These are phyloP conservation scores for Lyophyllum decastes DNA, from an alignment of 768 basidiomycete species.

Conservation along the genomic window DNA sequence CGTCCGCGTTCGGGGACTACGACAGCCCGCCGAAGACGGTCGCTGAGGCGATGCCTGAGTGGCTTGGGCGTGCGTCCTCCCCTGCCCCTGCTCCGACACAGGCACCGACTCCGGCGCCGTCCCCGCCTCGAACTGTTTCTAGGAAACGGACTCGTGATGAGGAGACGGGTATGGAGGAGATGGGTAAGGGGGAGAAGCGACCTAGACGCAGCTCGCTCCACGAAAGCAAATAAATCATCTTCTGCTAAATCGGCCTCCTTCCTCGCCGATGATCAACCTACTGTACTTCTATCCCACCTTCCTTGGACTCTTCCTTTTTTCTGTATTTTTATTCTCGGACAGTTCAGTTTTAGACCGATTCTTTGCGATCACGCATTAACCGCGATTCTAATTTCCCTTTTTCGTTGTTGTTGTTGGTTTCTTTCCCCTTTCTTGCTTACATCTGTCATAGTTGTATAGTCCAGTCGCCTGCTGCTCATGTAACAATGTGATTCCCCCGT, in stretches of 20 bases:
- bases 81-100: background rate
- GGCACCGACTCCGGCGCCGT: background rate
- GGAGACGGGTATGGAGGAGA: conserved; percentile 14
- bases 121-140: background rate
- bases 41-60: conserved; percentile 6
- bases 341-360: background rate
- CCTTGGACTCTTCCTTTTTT: background rate
- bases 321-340: background rate
- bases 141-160: background rate
- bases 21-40: conserved; percentile 7
- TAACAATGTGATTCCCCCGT: background rate
- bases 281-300: background rate
- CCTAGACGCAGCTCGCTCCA: background rate
- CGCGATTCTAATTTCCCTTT: background rate
- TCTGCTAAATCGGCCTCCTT: too few relatives aligned
- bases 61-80: background rate
- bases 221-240: background rate
- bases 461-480: conserved; percentile 2
- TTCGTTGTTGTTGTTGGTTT: background rate
- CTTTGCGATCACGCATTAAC: background rate
- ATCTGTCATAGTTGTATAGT: background rate
- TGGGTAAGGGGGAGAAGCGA: background rate
- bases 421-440: background rate
- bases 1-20: conserved; percentile 13
- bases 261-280: background rate